These are phyloP conservation scores for Apiosordaria backusii DNA, from an alignment of 495 filamentous ascomycete species.

Conservation along the genomic window DNA sequence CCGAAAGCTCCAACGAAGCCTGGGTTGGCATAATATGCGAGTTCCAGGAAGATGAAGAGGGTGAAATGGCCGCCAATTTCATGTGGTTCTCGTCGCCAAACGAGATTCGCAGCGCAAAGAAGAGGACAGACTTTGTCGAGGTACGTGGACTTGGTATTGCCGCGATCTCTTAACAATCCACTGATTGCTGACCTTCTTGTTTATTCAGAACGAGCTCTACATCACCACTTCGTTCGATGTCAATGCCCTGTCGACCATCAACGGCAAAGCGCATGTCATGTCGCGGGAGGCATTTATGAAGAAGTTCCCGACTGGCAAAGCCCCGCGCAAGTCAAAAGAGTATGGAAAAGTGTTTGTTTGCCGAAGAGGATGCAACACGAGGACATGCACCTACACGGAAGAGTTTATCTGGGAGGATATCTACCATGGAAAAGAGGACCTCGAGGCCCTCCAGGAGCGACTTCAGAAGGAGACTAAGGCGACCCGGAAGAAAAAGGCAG, in stretches of 20 bases:
- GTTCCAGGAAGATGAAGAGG: slow-evolving; percentile 67
- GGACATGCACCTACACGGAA: slow-evolving; percentile 85
- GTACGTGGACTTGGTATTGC: slow-evolving; percentile 41
- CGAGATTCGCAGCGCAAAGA: slow-evolving; percentile 82
- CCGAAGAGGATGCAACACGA: slow-evolving; percentile 79
- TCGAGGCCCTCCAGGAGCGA: slow-evolving; percentile 58
- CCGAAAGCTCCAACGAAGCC: slow-evolving; percentile 70
- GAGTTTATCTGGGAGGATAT: slow-evolving; percentile 91
- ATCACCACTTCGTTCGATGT: slow-evolving; percentile 78
- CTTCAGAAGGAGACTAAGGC: slow-evolving; percentile 68
- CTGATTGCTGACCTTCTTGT: not conserved
- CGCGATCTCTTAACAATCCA: not conserved
- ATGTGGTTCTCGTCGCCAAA: slow-evolving; percentile 88
- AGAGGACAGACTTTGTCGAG: slow-evolving; percentile 72
- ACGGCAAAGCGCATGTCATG: slow-evolving; percentile 77
- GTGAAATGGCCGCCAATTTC: slow-evolving; percentile 67
- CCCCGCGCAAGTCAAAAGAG: slow-evolving; percentile 69
- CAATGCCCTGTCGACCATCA: slow-evolving; percentile 85
- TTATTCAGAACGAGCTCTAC: slow-evolving; percentile 76
- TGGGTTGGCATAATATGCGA: slow-evolving; percentile 88
- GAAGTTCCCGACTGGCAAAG: slow-evolving; percentile 70
- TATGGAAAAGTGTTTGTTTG: slow-evolving; percentile 89
- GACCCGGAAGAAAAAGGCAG: slow-evolving; percentile 55
- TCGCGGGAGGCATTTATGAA: slow-evolving; percentile 63
- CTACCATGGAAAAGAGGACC: slow-evolving; percentile 62